phyloP scores from a whole-genome alignment of 352 stramenopile genomes.

The Phytophthora foliorum region DNA sequence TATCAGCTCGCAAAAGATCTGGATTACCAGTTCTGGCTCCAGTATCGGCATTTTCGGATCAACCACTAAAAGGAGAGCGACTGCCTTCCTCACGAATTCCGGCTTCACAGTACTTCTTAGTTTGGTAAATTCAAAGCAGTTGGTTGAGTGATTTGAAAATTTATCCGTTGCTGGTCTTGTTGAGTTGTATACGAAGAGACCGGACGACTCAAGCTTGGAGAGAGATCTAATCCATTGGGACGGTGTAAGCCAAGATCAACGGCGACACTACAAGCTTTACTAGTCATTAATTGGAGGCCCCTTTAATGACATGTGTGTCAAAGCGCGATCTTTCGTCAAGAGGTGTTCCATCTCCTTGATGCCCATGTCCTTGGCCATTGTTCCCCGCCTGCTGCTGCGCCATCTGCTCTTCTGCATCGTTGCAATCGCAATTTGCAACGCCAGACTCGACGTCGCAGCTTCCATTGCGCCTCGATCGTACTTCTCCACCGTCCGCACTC shows the following conservation, averaged over 20 bases:
- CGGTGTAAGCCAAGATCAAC: no score
- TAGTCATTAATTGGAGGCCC: neutral
- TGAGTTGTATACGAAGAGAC: no score
- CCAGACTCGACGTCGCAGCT: neutral
- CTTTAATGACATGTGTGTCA: constrained; percentile 7
- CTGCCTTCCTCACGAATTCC: no score
- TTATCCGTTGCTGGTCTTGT: no score
- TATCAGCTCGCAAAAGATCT: neutral
- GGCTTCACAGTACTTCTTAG: no score
- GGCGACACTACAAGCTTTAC: no score
- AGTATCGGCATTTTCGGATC: neutral
- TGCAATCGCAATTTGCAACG: neutral
- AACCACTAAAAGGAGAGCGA: neutral
- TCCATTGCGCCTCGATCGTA: constrained; percentile 37
- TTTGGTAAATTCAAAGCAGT: no score
- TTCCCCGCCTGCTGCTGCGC: constrained; percentile 11
- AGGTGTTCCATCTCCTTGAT: neutral
- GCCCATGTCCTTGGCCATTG: neutral
- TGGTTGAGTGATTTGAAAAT: no score
- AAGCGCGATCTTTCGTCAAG: constrained; percentile 15
- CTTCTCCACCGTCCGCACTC: constrained; percentile 33
- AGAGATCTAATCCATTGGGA: no score
- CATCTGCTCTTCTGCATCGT: neutral
- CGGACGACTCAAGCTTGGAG: no score
- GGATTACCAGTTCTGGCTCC: neutral